Evolutionary conservation across 768 basidiomycete genomes (phyloP), one percentile per base, ranked within the genome.

Genomic region (Lactifluus hygrophoroides): DNA sequence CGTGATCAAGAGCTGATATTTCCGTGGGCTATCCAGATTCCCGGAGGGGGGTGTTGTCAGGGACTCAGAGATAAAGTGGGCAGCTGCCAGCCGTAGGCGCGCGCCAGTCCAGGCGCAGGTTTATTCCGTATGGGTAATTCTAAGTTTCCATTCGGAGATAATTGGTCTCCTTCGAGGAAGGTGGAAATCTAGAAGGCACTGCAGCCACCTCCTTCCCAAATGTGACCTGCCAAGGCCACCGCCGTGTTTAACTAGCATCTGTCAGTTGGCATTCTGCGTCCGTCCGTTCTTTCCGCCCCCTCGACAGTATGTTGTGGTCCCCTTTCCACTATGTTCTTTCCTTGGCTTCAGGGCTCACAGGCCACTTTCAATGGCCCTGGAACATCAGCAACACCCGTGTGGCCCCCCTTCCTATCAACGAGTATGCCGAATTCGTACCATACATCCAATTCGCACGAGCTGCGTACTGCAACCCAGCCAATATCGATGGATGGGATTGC

Each of bases 361-460:
- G 9, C 32, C 14, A 25, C 47, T 23, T 50, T 9, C 58, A 60
- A 21, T 35, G 40, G 19, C 19, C 42, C 32, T 45, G 44, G 3
- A 51, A 59, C 46, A 30, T 19, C 6, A 37, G 27, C 34, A 34
- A 43, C 10, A 32, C 23, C 14, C 14, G 7, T 10, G 66, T 71
- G 50, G 69, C 62, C 13, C 13, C 51, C 19, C 54, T 75, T 40
- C 52, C 76, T 0, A 13, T 71, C 0, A 46, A 65, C 0, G 68
- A 75, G 50, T 65, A 80, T 43, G 54, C 70, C 11, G 68, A 58
- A n/a, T 71, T 78, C 27, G 69, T 72, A 0, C 79, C 80, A 9
- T 82, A 72, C 52, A 74, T 77, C 0, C 71, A 79, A 65, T 78
- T 83, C 65, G 78, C 82, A 23, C 72, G 79, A 28, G 82, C 80